These are phyloP conservation scores for Pholiota microspora DNA, from an alignment of 768 basidiomycete genomes.

Conservation along the genomic window DNA sequence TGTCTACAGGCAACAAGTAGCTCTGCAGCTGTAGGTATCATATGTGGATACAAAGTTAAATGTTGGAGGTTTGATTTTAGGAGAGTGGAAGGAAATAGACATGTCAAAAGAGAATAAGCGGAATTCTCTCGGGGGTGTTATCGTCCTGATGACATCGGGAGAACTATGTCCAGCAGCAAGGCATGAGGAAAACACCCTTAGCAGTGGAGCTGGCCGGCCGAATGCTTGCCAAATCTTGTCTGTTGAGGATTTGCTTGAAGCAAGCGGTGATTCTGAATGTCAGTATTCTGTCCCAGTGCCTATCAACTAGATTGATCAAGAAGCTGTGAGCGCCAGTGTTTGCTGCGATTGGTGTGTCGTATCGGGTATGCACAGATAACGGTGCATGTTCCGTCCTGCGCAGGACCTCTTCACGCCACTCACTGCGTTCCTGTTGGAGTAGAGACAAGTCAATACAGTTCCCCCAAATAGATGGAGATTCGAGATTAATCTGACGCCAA, in stretches of 20 bases:
- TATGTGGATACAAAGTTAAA: not conserved
- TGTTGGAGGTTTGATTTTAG: not conserved
- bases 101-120: not conserved
- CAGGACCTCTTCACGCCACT: not conserved
- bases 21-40: not conserved
- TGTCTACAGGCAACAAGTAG: not conserved
- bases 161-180: not conserved
- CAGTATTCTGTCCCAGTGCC: not conserved
- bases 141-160: not conserved
- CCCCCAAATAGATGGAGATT: not conserved
- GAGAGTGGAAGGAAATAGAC: not conserved
- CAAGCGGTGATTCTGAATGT: not conserved
- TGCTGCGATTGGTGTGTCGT: not conserved
- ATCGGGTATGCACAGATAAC: not conserved
- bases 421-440: not conserved
- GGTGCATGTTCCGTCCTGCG: not conserved
- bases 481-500: conserved; percentile 2
- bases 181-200: not conserved
- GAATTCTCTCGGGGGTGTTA: too few relatives aligned
- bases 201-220: not conserved
- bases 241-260: not conserved
- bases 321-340: not conserved
- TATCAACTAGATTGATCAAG: not conserved
- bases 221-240: not conserved
- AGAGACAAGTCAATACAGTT: not conserved